These are phyloP conservation scores for Pseudogymnoascus verrucosus DNA, from an alignment of 2,329 filamentous ascomycete species.

Conservation along the genomic window DNA sequence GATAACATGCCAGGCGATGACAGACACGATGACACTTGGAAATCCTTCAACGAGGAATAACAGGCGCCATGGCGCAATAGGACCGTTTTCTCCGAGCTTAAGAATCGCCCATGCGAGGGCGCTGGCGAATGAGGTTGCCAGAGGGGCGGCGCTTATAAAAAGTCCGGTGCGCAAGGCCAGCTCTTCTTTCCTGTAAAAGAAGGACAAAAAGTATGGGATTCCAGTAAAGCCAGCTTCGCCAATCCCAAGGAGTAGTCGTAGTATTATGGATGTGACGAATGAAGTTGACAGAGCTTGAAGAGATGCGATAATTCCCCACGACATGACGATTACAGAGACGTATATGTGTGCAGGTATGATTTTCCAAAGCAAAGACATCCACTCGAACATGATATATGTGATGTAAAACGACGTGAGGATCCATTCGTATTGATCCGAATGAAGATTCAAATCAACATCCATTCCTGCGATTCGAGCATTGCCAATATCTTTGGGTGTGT, in stretches of 20 bases:
- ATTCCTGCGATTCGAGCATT: conserved; percentile 58
- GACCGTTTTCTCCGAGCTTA: conserved; percentile 53
- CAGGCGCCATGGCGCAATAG: conserved; percentile 77
- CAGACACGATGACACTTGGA: conserved; percentile 67
- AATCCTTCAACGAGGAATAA: conserved; percentile 81
- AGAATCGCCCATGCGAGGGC: conserved; percentile 73
- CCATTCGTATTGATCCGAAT: conserved; percentile 50
- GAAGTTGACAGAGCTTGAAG: conserved; percentile 60
- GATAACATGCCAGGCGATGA: conserved; percentile 65
- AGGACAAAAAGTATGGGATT: conserved; percentile 55
- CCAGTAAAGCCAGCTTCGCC: conserved; percentile 59
- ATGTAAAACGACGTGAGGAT: conserved; percentile 54
- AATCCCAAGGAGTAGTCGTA: conserved; percentile 51
- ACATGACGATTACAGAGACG: conserved; percentile 55
- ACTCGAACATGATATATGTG: conserved; percentile 56
- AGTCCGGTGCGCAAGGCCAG: conserved; percentile 78
- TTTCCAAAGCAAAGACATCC: conserved; percentile 56
- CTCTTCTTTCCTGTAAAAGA: conserved; percentile 60
- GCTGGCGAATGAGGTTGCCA: conserved; percentile 76
- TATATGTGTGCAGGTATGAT: conserved; percentile 53
- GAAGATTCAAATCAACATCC: conserved; percentile 48
- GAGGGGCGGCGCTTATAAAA: conserved; percentile 76
- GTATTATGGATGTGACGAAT: conserved; percentile 49
- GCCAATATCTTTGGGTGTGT: conserved; percentile 43
- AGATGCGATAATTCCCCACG: conserved; percentile 73